These are phyloP conservation scores for Boletus sp. DNA, from an alignment of 768 basidiomycete species.

Conservation along the genomic window DNA sequence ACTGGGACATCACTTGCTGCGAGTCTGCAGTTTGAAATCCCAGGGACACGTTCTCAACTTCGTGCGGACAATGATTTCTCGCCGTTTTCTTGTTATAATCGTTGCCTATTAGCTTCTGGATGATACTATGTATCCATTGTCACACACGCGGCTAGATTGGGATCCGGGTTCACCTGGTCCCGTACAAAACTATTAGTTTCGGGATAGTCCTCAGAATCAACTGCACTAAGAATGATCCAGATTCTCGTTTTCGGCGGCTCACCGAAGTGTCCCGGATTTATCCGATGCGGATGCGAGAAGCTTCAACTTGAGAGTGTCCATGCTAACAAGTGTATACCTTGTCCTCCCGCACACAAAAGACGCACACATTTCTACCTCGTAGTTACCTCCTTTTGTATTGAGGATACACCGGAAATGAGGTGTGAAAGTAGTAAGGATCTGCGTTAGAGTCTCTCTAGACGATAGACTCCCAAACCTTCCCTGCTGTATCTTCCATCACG, in stretches of 20 bases:
- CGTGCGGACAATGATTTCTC: background rate
- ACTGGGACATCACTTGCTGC: background rate
- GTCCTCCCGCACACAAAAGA: background rate
- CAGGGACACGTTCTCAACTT: background rate
- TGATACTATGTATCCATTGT: background rate
- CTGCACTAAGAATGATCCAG: background rate
- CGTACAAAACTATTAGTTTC: background rate
- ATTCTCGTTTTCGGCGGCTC: background rate
- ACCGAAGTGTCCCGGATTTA: too few species aligned
- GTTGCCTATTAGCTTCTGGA: background rate
- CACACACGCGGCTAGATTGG: background rate
- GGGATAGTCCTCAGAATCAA: background rate
- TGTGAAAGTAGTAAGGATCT: too few species aligned
- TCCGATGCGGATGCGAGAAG: background rate
- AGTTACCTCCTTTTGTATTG: background rate
- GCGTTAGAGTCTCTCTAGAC: background rate
- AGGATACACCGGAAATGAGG: background rate
- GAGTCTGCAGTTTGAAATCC: background rate
- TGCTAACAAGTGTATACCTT: background rate
- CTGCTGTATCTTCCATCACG: constrained; percentile 30
- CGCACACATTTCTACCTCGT: background rate
- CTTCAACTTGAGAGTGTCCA: too few species aligned
- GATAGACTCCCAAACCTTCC: constrained; percentile 30
- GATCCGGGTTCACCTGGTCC: too few species aligned
- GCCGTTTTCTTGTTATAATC: background rate